Conservation (phyloP, 2,329 filamentous ascomycete genomes). For the Aspergillus hiratsukae region DNA sequence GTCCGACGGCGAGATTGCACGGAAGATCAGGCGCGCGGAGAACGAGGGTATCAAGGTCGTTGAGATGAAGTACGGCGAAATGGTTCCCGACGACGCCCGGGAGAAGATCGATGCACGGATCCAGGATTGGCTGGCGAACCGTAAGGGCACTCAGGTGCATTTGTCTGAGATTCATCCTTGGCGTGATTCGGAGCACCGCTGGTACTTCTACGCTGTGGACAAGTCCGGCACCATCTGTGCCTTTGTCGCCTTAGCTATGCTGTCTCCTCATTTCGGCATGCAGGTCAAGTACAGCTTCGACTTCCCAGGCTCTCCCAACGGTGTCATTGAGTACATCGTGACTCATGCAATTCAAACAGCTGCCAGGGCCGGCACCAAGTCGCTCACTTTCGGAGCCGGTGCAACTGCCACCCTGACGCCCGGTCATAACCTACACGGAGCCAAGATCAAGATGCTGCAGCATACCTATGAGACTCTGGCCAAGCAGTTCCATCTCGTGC, state of each 20-base stretch:
- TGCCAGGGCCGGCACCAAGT: constrained; percentile 55
- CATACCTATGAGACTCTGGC: constrained; percentile 78
- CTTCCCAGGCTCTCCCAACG: constrained; percentile 80
- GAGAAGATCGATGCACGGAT: constrained; percentile 68
- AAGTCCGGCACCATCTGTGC: constrained; percentile 67
- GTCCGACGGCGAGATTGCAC: constrained; percentile 62
- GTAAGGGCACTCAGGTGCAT: constrained; percentile 83
- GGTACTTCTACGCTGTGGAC: constrained; percentile 78
- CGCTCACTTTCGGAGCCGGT: constrained; percentile 82
- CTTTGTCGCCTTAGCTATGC: constrained; percentile 76
- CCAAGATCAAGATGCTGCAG: constrained; percentile 74
- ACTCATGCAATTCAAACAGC: constrained; percentile 64
- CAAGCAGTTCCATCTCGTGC: constrained; percentile 73
- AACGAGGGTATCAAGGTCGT: constrained; percentile 78
- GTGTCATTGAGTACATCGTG: constrained; percentile 80
- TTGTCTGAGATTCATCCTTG: constrained; percentile 86
- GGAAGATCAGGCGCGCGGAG: constrained; percentile 76
- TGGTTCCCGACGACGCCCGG: constrained; percentile 62
- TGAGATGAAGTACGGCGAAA: constrained; percentile 63
- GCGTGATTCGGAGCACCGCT: constrained; percentile 76
- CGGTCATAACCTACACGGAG: constrained; percentile 75
- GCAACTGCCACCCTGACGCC: constrained; percentile 69
- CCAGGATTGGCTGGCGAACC: constrained; percentile 70
- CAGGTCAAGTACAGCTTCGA: constrained; percentile 96
- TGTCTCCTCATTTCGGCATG: constrained; percentile 77